phyloP scores from a whole-genome alignment of 495 filamentous ascomycete species.

The Lichina pygmaea region DNA sequence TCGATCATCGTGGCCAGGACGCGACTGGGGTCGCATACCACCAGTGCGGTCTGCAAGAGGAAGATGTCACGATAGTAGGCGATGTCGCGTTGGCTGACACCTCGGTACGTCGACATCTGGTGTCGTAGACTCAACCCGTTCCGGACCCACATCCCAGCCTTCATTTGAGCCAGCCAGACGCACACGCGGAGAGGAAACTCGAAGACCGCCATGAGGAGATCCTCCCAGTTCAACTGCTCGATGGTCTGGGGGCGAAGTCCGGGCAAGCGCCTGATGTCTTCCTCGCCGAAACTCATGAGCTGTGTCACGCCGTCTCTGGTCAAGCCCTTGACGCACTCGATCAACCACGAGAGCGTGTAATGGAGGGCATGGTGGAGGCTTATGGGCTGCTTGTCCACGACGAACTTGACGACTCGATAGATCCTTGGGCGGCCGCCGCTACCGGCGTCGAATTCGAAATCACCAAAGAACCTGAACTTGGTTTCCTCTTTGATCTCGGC shows the following conservation, averaged over 20 bases:
- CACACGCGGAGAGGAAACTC: constrained; percentile 84
- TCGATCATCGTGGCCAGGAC: constrained; percentile 80
- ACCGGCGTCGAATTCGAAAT: constrained; percentile 54
- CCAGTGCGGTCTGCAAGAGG: constrained; percentile 70
- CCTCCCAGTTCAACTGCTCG: constrained; percentile 29
- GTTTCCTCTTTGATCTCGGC: constrained; percentile 70
- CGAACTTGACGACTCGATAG: constrained; percentile 56
- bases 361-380: constrained; percentile 97
- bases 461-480: constrained; percentile 45
- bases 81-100: constrained; percentile 65
- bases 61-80: constrained; percentile 90
- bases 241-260: constrained; percentile 2
- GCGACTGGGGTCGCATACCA: constrained; percentile 56
- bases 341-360: constrained; percentile 90
- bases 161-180: constrained; percentile 94
- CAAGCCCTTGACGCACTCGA: constrained; percentile 69
- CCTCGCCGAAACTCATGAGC: constrained; percentile 31
- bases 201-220: constrained; percentile 66
- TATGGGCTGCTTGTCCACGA: constrained; percentile 66
- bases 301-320: constrained; percentile 30
- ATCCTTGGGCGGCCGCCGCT: constrained; percentile 11
- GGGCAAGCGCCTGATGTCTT: constrained; percentile 18
- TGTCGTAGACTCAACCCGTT: constrained; percentile 90
- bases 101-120: constrained; percentile 77
- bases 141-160: constrained; percentile 92